Conservation (phyloP, 2,329 filamentous ascomycete species). For the Fusarium napiforme region DNA sequence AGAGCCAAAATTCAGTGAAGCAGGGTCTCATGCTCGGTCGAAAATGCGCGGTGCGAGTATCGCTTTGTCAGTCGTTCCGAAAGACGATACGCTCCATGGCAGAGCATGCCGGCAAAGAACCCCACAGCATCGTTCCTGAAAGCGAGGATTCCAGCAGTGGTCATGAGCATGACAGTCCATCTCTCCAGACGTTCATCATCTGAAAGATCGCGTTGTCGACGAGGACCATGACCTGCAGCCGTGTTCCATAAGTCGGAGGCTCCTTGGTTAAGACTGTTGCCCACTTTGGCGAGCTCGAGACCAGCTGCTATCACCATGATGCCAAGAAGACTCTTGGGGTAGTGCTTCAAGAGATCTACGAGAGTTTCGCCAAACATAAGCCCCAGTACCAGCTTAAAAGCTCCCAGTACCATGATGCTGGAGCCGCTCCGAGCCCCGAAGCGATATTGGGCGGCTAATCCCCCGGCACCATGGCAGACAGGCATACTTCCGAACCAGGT, state of each 20-base stretch:
- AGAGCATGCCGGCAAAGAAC: constrained; percentile 83
- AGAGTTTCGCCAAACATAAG: constrained; percentile 79
- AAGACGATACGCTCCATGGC: constrained; percentile 74
- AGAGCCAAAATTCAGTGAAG: constrained; percentile 36
- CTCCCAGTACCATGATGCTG: constrained; percentile 81
- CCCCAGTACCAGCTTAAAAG: constrained; percentile 80
- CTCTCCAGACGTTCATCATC: constrained; percentile 78
- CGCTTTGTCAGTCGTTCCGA: constrained; percentile 56
- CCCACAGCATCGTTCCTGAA: constrained; percentile 93
- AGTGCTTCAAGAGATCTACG: constrained; percentile 74
- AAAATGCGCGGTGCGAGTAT: constrained; percentile 39
- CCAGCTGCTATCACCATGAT: constrained; percentile 92
- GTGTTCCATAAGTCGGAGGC: constrained; percentile 69
- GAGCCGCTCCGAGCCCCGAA: constrained; percentile 92
- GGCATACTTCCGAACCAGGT: constrained; percentile 98
- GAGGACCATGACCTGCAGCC: constrained; percentile 53
- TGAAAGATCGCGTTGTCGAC: constrained; percentile 63
- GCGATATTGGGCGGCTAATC: constrained; percentile 87
- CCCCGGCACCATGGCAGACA: constrained; percentile 91
- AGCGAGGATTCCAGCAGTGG: constrained; percentile 81
- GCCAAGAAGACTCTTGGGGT: constrained; percentile 81
- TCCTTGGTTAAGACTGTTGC: constrained; percentile 82
- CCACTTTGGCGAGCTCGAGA: constrained; percentile 86
- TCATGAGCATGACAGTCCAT: constrained; percentile 92
- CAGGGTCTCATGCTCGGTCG: constrained; percentile 48